Evolutionary conservation across 257 asterid genomes (phyloP).

Genomic region (Gardenia jasminoides): DNA sequence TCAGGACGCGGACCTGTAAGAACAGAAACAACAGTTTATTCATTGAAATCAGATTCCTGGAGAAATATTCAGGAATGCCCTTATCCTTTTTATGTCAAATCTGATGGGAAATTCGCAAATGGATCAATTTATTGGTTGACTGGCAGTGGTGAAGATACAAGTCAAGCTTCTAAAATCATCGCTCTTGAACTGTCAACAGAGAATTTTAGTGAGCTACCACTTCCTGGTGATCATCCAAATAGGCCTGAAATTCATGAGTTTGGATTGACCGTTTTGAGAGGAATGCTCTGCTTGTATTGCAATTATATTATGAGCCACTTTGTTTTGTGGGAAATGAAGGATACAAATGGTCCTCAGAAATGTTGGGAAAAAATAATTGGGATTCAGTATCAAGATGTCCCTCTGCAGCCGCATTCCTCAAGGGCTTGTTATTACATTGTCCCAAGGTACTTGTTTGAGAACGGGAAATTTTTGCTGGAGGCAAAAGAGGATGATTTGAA

Average conservation of each 20-base stretch:
- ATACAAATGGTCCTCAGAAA: neutral
- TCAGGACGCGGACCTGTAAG: neutral
- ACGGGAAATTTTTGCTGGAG: no score
- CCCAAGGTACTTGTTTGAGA: no score
- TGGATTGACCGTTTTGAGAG: constrained; percentile 1
- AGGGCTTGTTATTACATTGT: no score
- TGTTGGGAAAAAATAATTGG: no score
- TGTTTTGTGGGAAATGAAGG: constrained; percentile 9
- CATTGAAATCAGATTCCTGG: neutral
- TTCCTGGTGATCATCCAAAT: neutral
- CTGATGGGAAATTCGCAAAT: neutral
- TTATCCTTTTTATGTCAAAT: neutral
- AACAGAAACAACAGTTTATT: neutral
- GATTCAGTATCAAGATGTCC: no score
- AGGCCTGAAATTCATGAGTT: neutral
- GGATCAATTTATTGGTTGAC: constrained; percentile 3
- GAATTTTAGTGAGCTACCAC: neutral
- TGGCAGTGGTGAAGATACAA: neutral
- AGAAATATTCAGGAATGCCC: neutral
- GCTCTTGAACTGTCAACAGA: neutral
- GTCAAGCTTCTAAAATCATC: neutral
- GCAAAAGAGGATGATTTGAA: no score
- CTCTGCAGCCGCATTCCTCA: no score
- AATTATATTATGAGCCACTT: neutral
- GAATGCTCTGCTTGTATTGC: constrained; percentile 3